A percentile compares a stretch with the other conserved stretches of the same genome.
These are phyloP conservation scores for Diplodia sapinea DNA, from an alignment of 2,329 filamentous ascomycete species.

Conservation along the genomic window DNA sequence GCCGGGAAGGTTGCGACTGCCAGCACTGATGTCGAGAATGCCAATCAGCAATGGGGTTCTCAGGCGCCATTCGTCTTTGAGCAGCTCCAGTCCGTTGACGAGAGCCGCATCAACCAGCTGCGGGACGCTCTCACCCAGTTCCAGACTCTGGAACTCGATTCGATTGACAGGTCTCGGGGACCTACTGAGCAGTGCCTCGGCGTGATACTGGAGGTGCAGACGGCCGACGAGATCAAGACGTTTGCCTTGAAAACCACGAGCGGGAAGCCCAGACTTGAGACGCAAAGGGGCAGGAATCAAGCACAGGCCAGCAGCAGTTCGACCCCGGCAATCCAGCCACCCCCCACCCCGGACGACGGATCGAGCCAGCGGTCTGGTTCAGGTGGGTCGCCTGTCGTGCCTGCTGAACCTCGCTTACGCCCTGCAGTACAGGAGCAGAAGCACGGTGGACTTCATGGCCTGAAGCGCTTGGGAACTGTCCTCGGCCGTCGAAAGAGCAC, in stretches of 20 bases:
- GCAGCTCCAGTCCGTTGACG: conserved; percentile 86
- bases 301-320: conserved; percentile 16
- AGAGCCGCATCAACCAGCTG: conserved; percentile 85
- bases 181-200: conserved; percentile 81
- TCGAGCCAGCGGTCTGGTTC: conserved; percentile 61
- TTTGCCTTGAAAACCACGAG: conserved; percentile 61
- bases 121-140: conserved; percentile 91
- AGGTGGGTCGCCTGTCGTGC: conserved; percentile 42
- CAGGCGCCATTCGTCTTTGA: conserved; percentile 96
- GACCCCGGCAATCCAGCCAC: conserved; percentile 31
- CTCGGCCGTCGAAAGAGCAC: conserved; percentile 43
- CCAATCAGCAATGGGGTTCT: conserved; percentile 87
- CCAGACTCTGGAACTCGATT: conserved; percentile 89
- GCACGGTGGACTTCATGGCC: conserved; percentile 42
- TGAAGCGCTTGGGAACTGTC: conserved; percentile 51
- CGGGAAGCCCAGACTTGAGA: conserved; percentile 44
- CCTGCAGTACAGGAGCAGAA: conserved; percentile 42
- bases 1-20: conserved; percentile 79
- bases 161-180: conserved; percentile 75
- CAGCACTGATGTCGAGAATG: conserved; percentile 73
- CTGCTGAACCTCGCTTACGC: conserved; percentile 27
- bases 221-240: conserved; percentile 81
- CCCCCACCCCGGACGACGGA: conserved; percentile 57
- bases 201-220: conserved; percentile 83
- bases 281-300: conserved; percentile 39